phyloP scores from a whole-genome alignment of 441 rosid species.

The Populus hybrid region DNA sequence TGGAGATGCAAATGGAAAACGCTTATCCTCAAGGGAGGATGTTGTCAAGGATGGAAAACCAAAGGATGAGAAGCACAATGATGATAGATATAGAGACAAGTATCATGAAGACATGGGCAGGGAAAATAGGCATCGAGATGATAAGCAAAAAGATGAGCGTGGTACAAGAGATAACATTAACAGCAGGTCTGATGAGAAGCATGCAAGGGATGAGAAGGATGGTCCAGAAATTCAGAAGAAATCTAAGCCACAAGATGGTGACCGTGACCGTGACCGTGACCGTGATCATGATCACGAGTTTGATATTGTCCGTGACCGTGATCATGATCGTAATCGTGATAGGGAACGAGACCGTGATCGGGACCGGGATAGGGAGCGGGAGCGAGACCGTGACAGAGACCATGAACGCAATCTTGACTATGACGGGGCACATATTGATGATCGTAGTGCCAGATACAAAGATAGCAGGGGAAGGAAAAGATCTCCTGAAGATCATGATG shows the following conservation, averaged over 20 bases:
- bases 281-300: constrained; percentile 35
- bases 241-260: constrained; percentile 52
- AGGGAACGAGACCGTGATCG: constrained; percentile 24
- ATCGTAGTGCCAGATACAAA: constrained; percentile 52
- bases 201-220: constrained; percentile 53
- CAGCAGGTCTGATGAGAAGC: constrained; percentile 63
- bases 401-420: constrained; percentile 33
- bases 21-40: constrained; percentile 47
- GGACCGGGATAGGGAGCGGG: constrained; percentile 30
- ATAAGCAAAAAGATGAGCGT: constrained; percentile 67
- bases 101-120: constrained; percentile 47
- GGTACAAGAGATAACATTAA: constrained; percentile 48
- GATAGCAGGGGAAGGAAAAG: constrained; percentile 69
- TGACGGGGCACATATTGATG: constrained; percentile 48
- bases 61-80: constrained; percentile 69
- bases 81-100: constrained; percentile 55
- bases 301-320: constrained; percentile 27
- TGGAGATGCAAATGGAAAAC: constrained; percentile 49
- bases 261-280: constrained; percentile 20
- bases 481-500: constrained; percentile 72
- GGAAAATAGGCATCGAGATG: constrained; percentile 60
- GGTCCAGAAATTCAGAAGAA: constrained; percentile 45
- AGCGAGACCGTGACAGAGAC: constrained; percentile 26
- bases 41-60: constrained; percentile 50
- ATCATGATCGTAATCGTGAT: constrained; percentile 35